Conservation (phyloP, 352 stramenopile genomes). For the Globisporangium sylvaticum region DNA sequence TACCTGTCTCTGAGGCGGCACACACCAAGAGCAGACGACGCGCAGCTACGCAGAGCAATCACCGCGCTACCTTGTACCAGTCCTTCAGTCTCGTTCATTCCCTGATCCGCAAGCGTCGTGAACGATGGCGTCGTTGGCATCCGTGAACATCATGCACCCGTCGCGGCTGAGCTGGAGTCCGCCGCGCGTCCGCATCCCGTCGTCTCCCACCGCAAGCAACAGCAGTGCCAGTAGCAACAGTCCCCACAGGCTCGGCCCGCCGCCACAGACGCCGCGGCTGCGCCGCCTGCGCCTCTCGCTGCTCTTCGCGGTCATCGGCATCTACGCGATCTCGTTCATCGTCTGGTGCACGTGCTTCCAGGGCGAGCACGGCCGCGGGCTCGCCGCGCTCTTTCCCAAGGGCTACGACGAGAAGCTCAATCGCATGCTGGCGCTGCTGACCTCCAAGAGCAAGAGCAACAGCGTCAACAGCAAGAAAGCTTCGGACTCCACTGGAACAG, state of each 20-base stretch:
- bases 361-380: not conserved
- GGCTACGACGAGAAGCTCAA: constrained; percentile 17
- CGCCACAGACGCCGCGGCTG: not conserved
- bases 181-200: not conserved
- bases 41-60: not conserved
- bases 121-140: not conserved
- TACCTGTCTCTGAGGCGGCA: not conserved
- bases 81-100: not conserved
- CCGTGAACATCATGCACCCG: not conserved
- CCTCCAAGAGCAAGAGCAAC: not conserved
- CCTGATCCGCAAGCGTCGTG: not conserved
- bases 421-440: constrained; percentile 16
- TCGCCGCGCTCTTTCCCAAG: constrained; percentile 9
- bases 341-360: constrained; percentile 17
- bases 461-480: not conserved
- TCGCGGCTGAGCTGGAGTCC: constrained; percentile 5
- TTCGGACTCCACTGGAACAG: not conserved
- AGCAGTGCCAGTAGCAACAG: not conserved
- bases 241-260: constrained; percentile 12
- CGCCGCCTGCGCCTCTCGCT: constrained; percentile 8
- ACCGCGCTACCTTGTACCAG: not conserved
- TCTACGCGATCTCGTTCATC: constrained; percentile 19
- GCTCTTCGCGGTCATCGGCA: constrained; percentile 15
- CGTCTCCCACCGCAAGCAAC: not conserved
- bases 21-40: too few species aligned